A percentile compares a stretch with the other conserved stretches of the same genome.
Conservation (phyloP, 805 yeast species). For the Yarrowia porcina region DNA sequence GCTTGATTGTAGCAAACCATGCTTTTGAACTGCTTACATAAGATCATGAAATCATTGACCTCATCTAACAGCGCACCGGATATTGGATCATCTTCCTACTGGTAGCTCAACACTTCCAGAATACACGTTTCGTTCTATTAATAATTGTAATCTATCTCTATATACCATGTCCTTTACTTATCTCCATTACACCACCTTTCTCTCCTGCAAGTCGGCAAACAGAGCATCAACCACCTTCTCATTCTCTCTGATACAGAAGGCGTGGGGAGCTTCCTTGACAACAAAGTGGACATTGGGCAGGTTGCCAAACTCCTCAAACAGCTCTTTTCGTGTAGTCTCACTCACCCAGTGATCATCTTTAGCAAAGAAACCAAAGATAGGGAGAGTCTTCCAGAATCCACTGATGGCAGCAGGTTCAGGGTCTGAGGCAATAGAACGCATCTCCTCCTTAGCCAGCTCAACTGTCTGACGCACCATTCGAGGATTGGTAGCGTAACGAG, state of each 20-base stretch:
- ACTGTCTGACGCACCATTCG: conserved; percentile 53
- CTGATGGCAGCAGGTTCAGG: conserved; percentile 41
- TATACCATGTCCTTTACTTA: not conserved
- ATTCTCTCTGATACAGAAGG: conserved; percentile 59
- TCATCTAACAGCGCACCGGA: too few species aligned
- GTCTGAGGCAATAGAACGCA: conserved; percentile 44
- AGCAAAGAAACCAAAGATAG: conserved; percentile 56
- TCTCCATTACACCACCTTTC: not conserved
- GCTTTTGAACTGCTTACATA: too few species aligned
- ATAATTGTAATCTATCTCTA: not conserved
- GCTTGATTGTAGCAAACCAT: too few species aligned
- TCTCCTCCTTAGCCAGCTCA: conserved; percentile 58
- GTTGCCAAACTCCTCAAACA: conserved; percentile 42
- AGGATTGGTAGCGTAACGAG: conserved; percentile 44
- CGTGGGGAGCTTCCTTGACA: conserved; percentile 48
- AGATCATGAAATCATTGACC: too few species aligned
- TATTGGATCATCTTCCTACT: too few species aligned
- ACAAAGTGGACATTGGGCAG: conserved; percentile 36
- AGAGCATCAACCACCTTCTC: conserved; percentile 42
- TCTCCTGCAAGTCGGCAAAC: not conserved
- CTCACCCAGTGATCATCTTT: conserved; percentile 63
- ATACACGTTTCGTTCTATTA: too few species aligned
- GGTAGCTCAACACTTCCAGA: too few species aligned
- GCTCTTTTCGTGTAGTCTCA: conserved; percentile 46
- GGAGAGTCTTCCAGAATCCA: conserved; percentile 49